These are phyloP conservation scores for Capronia coronata DNA, from an alignment of 2,329 filamentous ascomycete genomes.

Conservation along the genomic window DNA sequence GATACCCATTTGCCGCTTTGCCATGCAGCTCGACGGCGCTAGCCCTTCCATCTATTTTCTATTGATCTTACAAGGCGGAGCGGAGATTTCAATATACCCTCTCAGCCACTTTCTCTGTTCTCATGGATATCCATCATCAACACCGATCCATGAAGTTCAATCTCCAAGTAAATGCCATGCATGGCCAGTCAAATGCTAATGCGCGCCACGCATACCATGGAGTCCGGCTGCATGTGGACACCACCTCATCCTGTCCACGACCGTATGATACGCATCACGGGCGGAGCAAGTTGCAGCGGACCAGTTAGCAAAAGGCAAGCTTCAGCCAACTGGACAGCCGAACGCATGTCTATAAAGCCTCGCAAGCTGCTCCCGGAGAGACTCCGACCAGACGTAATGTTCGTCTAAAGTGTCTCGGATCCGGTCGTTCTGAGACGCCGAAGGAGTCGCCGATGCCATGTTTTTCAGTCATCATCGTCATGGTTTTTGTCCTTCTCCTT, in stretches of 20 bases:
- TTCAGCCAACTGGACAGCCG: neutral
- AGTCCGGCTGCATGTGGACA: neutral
- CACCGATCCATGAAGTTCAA: neutral
- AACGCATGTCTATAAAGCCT: neutral
- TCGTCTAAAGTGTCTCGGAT: neutral
- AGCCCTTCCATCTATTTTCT: neutral
- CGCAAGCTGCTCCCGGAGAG: neutral
- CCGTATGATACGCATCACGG: neutral
- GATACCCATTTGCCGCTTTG: too few species aligned
- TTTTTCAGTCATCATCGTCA: slow-evolving; percentile 12
- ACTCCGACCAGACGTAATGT: neutral
- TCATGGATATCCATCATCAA: neutral
- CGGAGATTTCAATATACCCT: slow-evolving; percentile 1
- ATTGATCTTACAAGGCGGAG: slow-evolving; percentile 1
- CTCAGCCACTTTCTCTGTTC: neutral
- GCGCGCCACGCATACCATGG: neutral
- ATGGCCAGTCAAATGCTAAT: neutral
- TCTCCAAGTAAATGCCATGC: neutral
- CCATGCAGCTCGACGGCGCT: neutral
- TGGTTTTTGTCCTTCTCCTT: slow-evolving; percentile 22
- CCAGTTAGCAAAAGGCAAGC: too few species aligned
- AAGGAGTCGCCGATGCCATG: neutral
- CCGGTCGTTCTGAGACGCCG: neutral
- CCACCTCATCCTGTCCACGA: neutral
- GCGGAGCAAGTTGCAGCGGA: too few species aligned